Conservation (phyloP, 192 early-diverging fungal genomes). For the Coemansia sp. region DNA sequence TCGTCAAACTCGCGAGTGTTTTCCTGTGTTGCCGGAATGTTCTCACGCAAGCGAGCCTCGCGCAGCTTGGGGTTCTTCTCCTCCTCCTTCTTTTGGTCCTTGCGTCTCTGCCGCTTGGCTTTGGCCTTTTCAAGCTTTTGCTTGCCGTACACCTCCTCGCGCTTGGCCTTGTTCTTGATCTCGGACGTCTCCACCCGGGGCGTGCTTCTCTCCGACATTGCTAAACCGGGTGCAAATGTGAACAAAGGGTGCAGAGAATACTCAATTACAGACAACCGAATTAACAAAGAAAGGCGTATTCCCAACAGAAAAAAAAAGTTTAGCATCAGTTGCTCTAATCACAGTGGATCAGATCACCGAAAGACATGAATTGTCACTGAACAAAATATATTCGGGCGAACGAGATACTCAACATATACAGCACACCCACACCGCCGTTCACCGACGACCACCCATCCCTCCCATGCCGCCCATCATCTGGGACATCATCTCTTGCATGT, state of each 20-base stretch:
- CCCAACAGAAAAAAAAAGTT: conserved; percentile 12
- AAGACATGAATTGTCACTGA: too few relatives aligned
- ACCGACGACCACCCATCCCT: conserved; percentile 55
- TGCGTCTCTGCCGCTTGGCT: conserved; percentile 70
- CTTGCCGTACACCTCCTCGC: conserved; percentile 75
- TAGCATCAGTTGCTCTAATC: background rate
- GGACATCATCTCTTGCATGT: conserved; percentile 63
- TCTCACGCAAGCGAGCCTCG: conserved; percentile 78
- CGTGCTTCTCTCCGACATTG: conserved; percentile 20
- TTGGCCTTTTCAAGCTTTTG: conserved; percentile 71
- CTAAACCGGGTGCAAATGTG: conserved; percentile 1
- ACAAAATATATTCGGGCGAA: too few relatives aligned
- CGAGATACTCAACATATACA: too few relatives aligned
- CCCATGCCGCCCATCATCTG: conserved; percentile 60
- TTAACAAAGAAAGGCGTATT: conserved; percentile 3
- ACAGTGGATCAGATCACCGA: conserved; percentile 5
- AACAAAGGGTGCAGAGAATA: background rate
- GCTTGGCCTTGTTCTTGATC: conserved; percentile 83
- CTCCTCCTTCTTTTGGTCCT: conserved; percentile 74
- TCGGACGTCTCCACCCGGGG: conserved; percentile 36
- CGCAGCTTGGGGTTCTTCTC: conserved; percentile 78
- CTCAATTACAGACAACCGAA: background rate
- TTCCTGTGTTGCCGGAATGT: conserved; percentile 90
- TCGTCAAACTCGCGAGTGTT: conserved; percentile 91
- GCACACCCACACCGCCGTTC: too few relatives aligned